Conservation (phyloP, 352 stramenopile genomes). For the Blastocystis sp. region DNA sequence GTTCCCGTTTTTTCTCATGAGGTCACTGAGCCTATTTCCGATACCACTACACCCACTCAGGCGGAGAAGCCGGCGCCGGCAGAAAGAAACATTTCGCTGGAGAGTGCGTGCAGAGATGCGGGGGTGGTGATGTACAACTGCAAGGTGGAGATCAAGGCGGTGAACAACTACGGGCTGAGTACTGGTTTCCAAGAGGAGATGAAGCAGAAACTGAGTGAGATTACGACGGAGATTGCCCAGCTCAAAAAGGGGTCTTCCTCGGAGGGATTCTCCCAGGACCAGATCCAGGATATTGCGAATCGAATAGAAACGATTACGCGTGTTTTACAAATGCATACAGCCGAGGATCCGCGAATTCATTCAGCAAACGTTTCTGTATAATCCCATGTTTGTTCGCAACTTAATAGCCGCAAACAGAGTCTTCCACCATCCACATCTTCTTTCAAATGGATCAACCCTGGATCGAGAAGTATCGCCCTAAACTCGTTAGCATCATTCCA, state of each 20-base stretch:
- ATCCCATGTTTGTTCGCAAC: not conserved
- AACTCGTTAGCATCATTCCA: slow-evolving; percentile 72
- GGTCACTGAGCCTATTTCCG: not conserved
- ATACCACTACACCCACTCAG: not conserved
- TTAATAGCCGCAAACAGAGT: no score
- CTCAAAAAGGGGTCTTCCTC: not conserved
- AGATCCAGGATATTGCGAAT: not conserved
- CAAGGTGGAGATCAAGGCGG: slow-evolving; percentile 39
- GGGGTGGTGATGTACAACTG: slow-evolving; percentile 34
- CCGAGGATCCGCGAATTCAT: not conserved
- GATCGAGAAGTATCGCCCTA: slow-evolving; percentile 96
- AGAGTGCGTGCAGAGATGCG: not conserved
- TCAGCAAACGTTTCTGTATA: not conserved
- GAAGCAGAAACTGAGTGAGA: not conserved
- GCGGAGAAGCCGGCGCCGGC: not conserved
- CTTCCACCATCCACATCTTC: no score
- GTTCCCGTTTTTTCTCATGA: not conserved
- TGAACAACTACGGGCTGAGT: slow-evolving; percentile 14
- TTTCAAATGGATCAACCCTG: slow-evolving; percentile 78
- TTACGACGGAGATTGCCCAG: not conserved
- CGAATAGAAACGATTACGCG: not conserved
- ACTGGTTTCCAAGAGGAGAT: not conserved
- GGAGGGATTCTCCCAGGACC: not conserved
- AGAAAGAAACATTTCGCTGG: not conserved
- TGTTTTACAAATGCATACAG: not conserved